A percentile compares a stretch with the other conserved stretches of the same genome.
These are phyloP conservation scores for Hypoxylon cercidicola DNA, from an alignment of 495 filamentous ascomycete species.

Conservation along the genomic window DNA sequence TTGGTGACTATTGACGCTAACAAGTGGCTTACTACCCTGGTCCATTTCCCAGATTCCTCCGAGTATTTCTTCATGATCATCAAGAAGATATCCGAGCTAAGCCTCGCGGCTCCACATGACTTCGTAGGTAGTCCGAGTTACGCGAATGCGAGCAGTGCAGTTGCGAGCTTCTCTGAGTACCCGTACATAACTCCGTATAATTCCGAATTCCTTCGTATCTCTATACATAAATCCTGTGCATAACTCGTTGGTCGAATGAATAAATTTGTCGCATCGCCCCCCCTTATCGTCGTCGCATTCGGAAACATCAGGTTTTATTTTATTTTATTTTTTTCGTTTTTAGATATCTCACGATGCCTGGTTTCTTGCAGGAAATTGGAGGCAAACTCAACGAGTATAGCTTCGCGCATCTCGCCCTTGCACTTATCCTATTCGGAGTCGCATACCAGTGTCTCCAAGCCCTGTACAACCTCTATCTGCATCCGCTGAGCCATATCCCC, in stretches of 20 bases:
- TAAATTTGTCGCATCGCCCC: background rate
- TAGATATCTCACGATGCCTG: conserved; percentile 17
- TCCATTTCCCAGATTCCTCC: too few relatives aligned
- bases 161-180: background rate
- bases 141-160: background rate
- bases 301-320: too few relatives aligned
- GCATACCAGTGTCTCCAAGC: conserved; percentile 11
- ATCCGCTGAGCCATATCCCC: conserved; percentile 60
- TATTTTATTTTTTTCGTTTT: background rate
- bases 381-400: conserved; percentile 10
- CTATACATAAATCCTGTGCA: background rate
- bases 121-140: background rate
- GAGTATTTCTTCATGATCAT: too few relatives aligned
- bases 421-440: conserved; percentile 9
- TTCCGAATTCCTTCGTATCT: background rate
- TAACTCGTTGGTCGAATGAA: background rate
- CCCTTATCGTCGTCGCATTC: background rate
- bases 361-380: conserved; percentile 35
- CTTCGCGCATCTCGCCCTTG: conserved; percentile 3
- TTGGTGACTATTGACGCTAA: too few relatives aligned
- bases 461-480: conserved; percentile 59
- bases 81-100: too few relatives aligned
- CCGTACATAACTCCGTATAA: background rate
- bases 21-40: too few relatives aligned
- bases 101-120: too few relatives aligned